Base-by-base conservation (phyloP, 2,329 filamentous ascomycete genomes). In the Cladobotryum protrusum region DNA sequence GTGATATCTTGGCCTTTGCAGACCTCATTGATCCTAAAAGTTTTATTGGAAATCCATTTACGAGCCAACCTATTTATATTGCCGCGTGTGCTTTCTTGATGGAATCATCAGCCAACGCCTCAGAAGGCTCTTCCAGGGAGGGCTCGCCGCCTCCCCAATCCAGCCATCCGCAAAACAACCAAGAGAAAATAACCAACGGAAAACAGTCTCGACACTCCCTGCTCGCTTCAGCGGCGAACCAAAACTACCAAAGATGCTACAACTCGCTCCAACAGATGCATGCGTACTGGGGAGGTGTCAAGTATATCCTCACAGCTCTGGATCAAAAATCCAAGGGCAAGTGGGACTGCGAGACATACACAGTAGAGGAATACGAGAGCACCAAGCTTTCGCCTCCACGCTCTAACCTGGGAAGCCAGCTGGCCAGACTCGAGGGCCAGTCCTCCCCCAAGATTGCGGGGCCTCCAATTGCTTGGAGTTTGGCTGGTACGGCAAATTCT, bases 261-360 rank as follows among this genome's bases (percentile, higher is more conserved):
- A 88, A 89, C 61, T 88, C 88, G 0, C 68, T 95, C 11, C 83
- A 91, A 57, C 83, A 88, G 42, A 73, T 95, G n/a, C 82, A 93
- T 57, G 77, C 78, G 1, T 93, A 93, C 62, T 95, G 89, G 89
- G 86, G 86, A 34, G 89, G 89, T 7, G 85, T 89, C 20, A 85
- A 87, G 50, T 95, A 95, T 63, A 95, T 95, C 36, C 70, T 95
- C 35, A 92, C 87, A 0, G 88, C 89, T 0, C 72, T 95, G 11
- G 88, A 95, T 58, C 89, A 95, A 59, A 93, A 93, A 64, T 83
- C 88, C 13, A 89, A 92, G 63, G 89, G 89, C 1, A 88, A 92
- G 35, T 87, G 85, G 67, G 89, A 95, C 60, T 89, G 78, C 52
- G 81, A 83, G 61, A 82, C 79, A 0, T 83, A 76, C 54, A 83